Evolutionary conservation across 306 rosid species (phyloP), one percentile per base, ranked within the genome.

Genomic region (Pterocarpus macrocarpus): DNA sequence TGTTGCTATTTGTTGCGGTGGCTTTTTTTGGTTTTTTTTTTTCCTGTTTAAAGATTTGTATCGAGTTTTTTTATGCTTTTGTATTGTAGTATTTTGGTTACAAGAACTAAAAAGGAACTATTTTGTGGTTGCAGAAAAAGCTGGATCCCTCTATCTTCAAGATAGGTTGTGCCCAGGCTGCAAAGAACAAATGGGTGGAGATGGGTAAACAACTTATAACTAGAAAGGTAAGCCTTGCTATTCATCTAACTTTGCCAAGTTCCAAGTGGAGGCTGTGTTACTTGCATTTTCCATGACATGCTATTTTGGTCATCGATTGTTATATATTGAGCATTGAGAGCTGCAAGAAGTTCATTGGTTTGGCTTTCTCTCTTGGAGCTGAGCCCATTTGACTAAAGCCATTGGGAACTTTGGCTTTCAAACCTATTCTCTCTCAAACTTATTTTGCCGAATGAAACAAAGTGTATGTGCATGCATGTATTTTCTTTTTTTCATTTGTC

Each of bases 91-190:
- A 4, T 55, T 55, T 55, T 55, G 61, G 32, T 55, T n/a, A 30
- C 7, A n/a, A n/a, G 61, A 55, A 16, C 61, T 55, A 55, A 55
- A 55, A 55, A n/a, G 61, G 32, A 13, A 55, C 30, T 55, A 6
- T 55, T 43, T 49, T 69, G 0, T 76, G 64, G 69, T 44, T 92
- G 88, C 88, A 94, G 95, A 93, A 86, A 86, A 95, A 90, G 81
- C 72, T 95, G 6, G 89, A 76, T 33, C 86, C 90, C 4, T 64
- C 91, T 0, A 52, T 45, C 64, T 93, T 89, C 89, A 95, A 93
- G 85, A 95, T 95, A 71, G 99, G 73, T 28, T 84, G 91, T 45
- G 88, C 97, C 2, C 98, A 95, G 85, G 99, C 99, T 35, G 91
- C 90, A 2, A 95, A 93, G 83, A 93, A 91, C 64, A 91, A 87